Percentiles rank a stretch among this genome's conserved stretches.
Conservation (phyloP, 2,329 filamentous ascomycete species). For the Aspergillus ochraceoroseus region DNA sequence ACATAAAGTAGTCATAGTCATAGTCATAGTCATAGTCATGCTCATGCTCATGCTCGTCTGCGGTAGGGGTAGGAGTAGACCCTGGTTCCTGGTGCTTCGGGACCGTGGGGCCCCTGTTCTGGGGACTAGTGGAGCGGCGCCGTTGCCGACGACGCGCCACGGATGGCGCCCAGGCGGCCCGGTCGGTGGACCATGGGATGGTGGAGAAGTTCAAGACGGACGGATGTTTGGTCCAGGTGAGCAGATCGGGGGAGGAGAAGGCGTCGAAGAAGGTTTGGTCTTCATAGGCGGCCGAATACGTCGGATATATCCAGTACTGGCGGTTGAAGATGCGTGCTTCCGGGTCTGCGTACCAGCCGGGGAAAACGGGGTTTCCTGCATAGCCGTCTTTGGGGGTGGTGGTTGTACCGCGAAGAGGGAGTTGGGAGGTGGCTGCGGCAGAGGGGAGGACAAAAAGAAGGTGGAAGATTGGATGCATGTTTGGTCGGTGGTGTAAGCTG, state of each 20-base stretch:
- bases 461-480: constrained; percentile 3
- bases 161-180: constrained; percentile 49
- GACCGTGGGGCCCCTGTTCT: no score
- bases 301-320: constrained; percentile 50
- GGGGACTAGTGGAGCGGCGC: no score
- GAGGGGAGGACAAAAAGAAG: constrained; percentile 2
- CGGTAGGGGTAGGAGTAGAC: background rate
- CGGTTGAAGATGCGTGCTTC: constrained; percentile 47
- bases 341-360: constrained; percentile 51
- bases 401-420: constrained; percentile 4
- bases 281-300: constrained; percentile 44
- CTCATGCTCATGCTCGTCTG: background rate
- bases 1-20: constrained; percentile 45
- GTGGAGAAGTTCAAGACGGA: constrained; percentile 41
- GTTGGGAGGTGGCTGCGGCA: constrained; percentile 3
- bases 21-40: background rate
- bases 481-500: background rate
- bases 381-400: background rate
- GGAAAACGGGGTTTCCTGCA: constrained; percentile 45
- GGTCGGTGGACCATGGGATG: constrained; percentile 44
- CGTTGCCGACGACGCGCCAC: constrained; percentile 33
- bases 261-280: constrained; percentile 50
- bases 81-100: no score
- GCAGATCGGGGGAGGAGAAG: constrained; percentile 48
- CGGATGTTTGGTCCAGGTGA: constrained; percentile 48